Base-by-base conservation (phyloP, 2,329 filamentous ascomycete species). In the Hypoxylon sp. region DNA sequence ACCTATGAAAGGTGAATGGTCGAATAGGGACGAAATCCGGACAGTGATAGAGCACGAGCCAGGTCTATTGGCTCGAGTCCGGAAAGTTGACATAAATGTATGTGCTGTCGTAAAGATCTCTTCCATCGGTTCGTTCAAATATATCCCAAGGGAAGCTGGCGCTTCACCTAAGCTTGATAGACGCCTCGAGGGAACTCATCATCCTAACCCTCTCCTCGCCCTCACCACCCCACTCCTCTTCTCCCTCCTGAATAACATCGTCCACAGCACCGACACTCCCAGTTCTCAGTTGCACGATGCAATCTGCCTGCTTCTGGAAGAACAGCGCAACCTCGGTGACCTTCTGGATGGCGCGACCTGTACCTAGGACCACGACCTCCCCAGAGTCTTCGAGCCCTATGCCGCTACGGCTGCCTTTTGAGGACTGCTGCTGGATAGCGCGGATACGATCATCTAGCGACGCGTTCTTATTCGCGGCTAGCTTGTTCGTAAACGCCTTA, bases 231-330 rank as follows among this genome's bases (percentile, higher is more conserved):
- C 61, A 65, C 23, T 67, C 75, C 0, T 77, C 79, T 0, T 77
- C 81, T 0, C 77, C 79, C 19, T 78, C 79, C 1, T 74, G 74
- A 12, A 88, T 79, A 29, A 93, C 79, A 75, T 93, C 90, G 73
- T 94, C 91, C 46, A 93, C 82, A 2, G 88, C 86, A n/a, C 82
- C 82, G 14, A 91, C 81, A 53, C 85, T 91, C 61, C 86, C 84
- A 47, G 90, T 92, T 74, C 83, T 81, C 54, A 92, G 73, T 70
- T 81, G 79, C 1, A 93, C 88, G 4, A 77, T 74, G 68, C 87
- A 89, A 66, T 88, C 87, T 11, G 77, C 80, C 76, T 90, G 84
- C 57, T 86, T 82, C 76, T 87, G 84, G 69, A 93, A 92, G 82
- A 87, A 90, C 32, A 85, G 77, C 0, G 87, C 91, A 5, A 93